Base-by-base conservation (phyloP, 148 eudicot genomes). In the Fagopyrum homotropicum region DNA sequence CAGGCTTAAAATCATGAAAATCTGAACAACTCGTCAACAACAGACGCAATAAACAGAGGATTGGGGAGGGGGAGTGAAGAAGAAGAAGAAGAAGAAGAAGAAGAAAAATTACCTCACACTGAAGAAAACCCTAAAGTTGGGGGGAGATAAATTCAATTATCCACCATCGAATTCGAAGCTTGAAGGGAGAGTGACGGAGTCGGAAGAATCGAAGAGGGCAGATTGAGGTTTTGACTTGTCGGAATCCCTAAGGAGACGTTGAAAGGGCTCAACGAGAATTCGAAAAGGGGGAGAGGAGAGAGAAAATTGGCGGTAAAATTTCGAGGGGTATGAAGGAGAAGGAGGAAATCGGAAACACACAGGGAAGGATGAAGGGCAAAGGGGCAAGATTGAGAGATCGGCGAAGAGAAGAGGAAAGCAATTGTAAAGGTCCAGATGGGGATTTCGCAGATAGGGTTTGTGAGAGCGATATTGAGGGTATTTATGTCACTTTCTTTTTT, bases 231-330 rank as follows among this genome's bases (percentile, higher is more conserved):
- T 66, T 16, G 40, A 66, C 46, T 66, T 5, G 47, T 66, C 47
- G 1, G 71, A 66, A 43, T 66, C 47, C 8, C 2, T n/a, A 35
- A 43, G 71, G 71, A 45, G 30, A 66, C 71, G 71, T 66, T 66
- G 71, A 16, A 35, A 15, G 69, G 44, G 6, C 11, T 16, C 70
- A 80, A 80, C 82, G 64, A 76, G 45, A 80, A 82, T 82, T 84
- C 80, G 79, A 84, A 86, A 79, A 50, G 15, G 45, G 71, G 68
- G 10, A 72, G 72, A 73, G 75, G 82, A 75, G 80, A 81, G 84
- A 72, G 84, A 75, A 77, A 84, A 73, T 80, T 86, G 89, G 89
- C 87, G 89, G 89, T 74, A 86, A 77, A 72, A 69, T 4, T 40
- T 66, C 26, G 71, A 50, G 16, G 56, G 63, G 63, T 22, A 9